Base-by-base conservation (phyloP, 176 grass and related monocot genomes). In the Tuctoria greenei region DNA sequence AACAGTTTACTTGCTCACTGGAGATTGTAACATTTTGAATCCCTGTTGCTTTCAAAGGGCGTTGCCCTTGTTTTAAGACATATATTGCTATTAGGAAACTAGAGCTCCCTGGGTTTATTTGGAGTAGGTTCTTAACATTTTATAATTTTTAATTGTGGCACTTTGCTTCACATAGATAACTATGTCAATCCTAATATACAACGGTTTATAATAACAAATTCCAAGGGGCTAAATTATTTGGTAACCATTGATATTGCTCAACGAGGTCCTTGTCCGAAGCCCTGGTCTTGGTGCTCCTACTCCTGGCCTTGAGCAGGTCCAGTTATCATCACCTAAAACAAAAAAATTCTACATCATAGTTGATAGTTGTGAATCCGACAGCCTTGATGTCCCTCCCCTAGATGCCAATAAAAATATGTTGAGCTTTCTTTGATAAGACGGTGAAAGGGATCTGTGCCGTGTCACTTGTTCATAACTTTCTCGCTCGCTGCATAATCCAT, bases 151-250 rank as follows among this genome's bases (percentile, higher is more conserved):
- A 50, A 86, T 61, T 71, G 83, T 73, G 61, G 86, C 58, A 20
- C 75, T 89, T 85, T 76, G 73, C 77, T 80, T 88, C 75, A 77
- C 64, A 59, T 78, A 39, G 56, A 66, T 50, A 80, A 90, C 67
- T 65, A 76, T 9, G 66, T n/a, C 41, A 43, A 87, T 82, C 60
- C 60, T 81, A 76, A 13, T 34, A 41, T 31, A 3, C 27, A 16
- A 1, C 20, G 14, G 57, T 35, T 44, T 40, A 5, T 51, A 8
- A 51, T 64, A 79, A 84, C 21, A 81, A 68, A 76, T 85, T 66
- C 58, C 63, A 65, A 71, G 49, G 70, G 52, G 71, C 49, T 76
- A 88, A 84, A 71, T 66, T 76, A 87, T 66, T 82, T 78, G 61
- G 50, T 23, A 49, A 15, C 65, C 10, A 31, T 70, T 87, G 73